Evolutionary conservation across 1,139 yeast genomes (phyloP).

Genomic region (Petasospora rhodanensis): DNA sequence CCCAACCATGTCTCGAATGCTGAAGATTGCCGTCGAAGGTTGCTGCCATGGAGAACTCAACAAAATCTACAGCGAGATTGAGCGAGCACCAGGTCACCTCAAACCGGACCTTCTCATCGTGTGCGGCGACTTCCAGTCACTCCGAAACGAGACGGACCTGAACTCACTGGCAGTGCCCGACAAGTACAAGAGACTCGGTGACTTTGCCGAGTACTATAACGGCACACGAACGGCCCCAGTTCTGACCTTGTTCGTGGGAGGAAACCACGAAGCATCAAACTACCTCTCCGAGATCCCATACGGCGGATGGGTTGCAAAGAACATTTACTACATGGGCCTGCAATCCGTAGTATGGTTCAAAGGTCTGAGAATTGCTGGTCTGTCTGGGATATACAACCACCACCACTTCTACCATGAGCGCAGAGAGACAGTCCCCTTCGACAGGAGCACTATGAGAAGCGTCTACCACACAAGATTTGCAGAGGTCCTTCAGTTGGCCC

Average conservation of each 20-base stretch:
- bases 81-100: slow-evolving; percentile 15
- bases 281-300: slow-evolving; percentile 67
- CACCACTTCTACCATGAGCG: slow-evolving; percentile 39
- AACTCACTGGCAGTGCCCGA: slow-evolving; percentile 52
- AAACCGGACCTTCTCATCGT: slow-evolving; percentile 65
- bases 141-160: slow-evolving; percentile 61
- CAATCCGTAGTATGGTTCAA: slow-evolving; percentile 68
- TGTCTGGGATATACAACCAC: slow-evolving; percentile 77
- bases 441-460: slow-evolving; percentile 42
- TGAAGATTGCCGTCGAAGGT: slow-evolving; percentile 71
- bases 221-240: slow-evolving; percentile 66
- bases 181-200: slow-evolving; percentile 61
- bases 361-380: slow-evolving; percentile 74
- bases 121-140: slow-evolving; percentile 77
- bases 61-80: slow-evolving; percentile 45
- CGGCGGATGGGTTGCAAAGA: slow-evolving; percentile 96
- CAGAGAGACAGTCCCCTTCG: slow-evolving; percentile 47
- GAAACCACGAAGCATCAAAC: slow-evolving; percentile 89
- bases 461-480: slow-evolving; percentile 72
- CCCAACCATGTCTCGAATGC: too few relatives aligned
- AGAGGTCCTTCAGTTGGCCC: slow-evolving; percentile 53
- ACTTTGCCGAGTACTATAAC: slow-evolving; percentile 67
- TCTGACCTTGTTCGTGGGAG: slow-evolving; percentile 82
- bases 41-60: slow-evolving; percentile 88
- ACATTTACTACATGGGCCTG: slow-evolving; percentile 84